Conservation (phyloP, 345 rosid species). For the Sonneratia caseolaris region DNA sequence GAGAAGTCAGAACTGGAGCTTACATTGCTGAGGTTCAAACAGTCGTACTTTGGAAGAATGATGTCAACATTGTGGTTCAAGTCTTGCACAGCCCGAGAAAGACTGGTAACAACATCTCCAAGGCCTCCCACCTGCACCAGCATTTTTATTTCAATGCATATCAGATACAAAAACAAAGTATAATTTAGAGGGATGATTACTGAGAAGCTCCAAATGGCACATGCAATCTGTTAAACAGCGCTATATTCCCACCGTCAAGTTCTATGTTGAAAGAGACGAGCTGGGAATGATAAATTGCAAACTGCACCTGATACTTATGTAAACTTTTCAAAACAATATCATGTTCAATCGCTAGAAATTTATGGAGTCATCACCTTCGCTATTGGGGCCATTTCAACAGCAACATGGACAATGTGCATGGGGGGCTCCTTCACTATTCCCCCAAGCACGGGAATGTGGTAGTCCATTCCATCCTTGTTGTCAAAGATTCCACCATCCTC, state of each 20-base stretch:
- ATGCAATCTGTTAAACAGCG: neutral
- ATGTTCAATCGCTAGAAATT: neutral
- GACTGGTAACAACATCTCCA: conserved; percentile 94
- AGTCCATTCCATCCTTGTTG: conserved; percentile 71
- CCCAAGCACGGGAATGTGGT: conserved; percentile 71
- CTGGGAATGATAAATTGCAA: neutral
- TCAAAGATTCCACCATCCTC: conserved; percentile 79
- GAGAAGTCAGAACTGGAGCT: conserved; percentile 26
- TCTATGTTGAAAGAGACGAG: neutral
- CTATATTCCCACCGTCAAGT: neutral
- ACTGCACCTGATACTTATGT: neutral
- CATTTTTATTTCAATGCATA: neutral
- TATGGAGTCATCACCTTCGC: conserved; percentile 52
- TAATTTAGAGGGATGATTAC: neutral
- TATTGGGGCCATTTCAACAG: conserved; percentile 97
- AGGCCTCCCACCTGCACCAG: conserved; percentile 84
- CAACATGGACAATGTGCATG: conserved; percentile 77
- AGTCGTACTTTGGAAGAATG: conserved; percentile 83
- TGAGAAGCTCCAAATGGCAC: neutral
- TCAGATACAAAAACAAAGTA: neutral
- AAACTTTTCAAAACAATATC: neutral
- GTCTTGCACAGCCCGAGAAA: conserved; percentile 96
- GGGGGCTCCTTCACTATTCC: conserved; percentile 79
- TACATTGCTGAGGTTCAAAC: conserved; percentile 65
- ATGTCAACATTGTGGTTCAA: conserved; percentile 78